phyloP scores from a whole-genome alignment of 768 basidiomycete species.

The Podaxis pistillaris region DNA sequence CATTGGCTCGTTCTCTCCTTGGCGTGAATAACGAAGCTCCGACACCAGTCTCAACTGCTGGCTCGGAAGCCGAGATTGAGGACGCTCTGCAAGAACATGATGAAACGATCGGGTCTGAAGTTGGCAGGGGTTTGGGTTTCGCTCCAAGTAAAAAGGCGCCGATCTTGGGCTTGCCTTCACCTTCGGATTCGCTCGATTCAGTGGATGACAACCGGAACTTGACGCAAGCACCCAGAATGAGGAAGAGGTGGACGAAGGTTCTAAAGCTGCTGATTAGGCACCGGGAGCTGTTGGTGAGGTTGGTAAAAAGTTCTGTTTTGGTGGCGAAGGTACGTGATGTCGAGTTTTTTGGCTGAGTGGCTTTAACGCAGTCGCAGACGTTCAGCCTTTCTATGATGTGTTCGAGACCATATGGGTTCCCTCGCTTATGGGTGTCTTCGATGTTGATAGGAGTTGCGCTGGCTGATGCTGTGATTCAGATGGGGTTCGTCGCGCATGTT shows the following conservation, averaged over 20 bases:
- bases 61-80: not conserved
- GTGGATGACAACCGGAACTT: not conserved
- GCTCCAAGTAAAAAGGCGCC: not conserved
- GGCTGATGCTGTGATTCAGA: slow-evolving; percentile 14
- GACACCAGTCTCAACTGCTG: not conserved
- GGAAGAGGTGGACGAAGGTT: not conserved
- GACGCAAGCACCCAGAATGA: not conserved
- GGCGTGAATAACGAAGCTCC: not conserved
- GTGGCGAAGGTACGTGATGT: slow-evolving; percentile 14
- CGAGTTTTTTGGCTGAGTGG: not conserved
- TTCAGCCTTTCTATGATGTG: slow-evolving; percentile 15
- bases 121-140: not conserved
- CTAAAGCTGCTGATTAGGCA: not conserved
- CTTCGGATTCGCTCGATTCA: not conserved
- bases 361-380: slow-evolving; percentile 6
- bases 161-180: slow-evolving; percentile 10
- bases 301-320: slow-evolving; percentile 16
- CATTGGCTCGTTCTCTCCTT: not conserved
- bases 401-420: slow-evolving; percentile 6
- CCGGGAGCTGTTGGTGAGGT: not conserved
- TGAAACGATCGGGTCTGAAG: not conserved
- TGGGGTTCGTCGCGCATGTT: slow-evolving; percentile 11
- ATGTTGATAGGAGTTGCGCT: slow-evolving; percentile 15
- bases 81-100: not conserved
- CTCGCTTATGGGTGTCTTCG: slow-evolving; percentile 8